Evolutionary conservation across 164 flowering plant species (phyloP).

Genomic region (Dillenia turbinata): DNA sequence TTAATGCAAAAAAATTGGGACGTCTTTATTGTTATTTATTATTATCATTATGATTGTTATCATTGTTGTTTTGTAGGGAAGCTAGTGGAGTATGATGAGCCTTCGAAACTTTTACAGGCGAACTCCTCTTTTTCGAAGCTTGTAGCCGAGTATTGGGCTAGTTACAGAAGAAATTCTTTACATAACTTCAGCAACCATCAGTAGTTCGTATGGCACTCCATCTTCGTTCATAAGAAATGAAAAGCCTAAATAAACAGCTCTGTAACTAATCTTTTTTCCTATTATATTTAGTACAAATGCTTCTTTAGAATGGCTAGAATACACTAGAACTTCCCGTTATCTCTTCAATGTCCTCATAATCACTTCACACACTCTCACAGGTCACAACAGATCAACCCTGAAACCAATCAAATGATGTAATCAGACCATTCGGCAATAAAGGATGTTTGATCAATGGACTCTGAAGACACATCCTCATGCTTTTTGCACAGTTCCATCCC

Average conservation of each 20-base stretch:
- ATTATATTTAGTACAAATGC: too few species aligned
- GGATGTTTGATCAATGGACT: constrained; percentile 70
- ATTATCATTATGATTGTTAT: not conserved
- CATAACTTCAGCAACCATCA: constrained; percentile 15
- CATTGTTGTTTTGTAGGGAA: constrained; percentile 33
- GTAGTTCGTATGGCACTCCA: too few species aligned
- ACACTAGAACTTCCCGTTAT: too few species aligned
- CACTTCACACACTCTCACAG: too few species aligned
- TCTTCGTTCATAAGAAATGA: too few species aligned
- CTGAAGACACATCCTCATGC: constrained; percentile 55
- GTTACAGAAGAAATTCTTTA: constrained; percentile 40
- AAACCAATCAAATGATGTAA: constrained; percentile 34
- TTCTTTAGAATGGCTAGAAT: too few species aligned
- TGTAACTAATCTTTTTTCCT: too few species aligned
- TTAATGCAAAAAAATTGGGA: too few species aligned
- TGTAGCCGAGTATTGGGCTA: constrained; percentile 80
- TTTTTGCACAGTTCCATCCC: constrained; percentile 42
- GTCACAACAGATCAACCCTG: not conserved
- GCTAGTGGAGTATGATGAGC: constrained; percentile 67
- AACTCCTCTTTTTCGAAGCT: constrained; percentile 70
- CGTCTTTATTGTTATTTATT: too few species aligned
- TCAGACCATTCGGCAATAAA: constrained; percentile 65
- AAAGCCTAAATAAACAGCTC: too few species aligned
- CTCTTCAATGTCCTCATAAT: too few species aligned
- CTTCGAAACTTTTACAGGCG: constrained; percentile 58